Evolutionary conservation across 139 green algal species (phyloP).

Genomic region (Chlamydomonas sphaeroides): DNA sequence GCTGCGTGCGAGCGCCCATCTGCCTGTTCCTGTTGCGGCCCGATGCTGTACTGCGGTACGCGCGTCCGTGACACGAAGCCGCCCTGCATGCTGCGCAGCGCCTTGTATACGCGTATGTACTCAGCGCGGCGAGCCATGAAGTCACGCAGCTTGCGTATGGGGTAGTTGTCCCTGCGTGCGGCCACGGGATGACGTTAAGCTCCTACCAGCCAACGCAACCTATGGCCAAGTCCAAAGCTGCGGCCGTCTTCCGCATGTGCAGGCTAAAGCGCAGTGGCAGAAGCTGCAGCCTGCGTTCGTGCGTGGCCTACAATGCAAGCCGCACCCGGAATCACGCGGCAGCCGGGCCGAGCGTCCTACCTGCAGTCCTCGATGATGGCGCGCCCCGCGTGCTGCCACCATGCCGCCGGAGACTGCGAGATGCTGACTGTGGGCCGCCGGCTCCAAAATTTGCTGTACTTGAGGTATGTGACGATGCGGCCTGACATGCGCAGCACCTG

Average conservation of each 20-base stretch:
- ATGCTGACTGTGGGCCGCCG: conserved; percentile 27
- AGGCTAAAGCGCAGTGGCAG: not conserved
- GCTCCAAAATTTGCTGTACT: conserved; percentile 45
- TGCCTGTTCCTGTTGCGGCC: not conserved
- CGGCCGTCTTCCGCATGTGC: too few relatives aligned
- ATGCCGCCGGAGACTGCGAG: conserved; percentile 31
- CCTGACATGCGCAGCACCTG: conserved; percentile 43
- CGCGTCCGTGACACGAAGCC: conserved; percentile 4
- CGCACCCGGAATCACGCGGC: too few relatives aligned
- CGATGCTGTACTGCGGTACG: conserved; percentile 15
- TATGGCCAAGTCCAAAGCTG: too few relatives aligned
- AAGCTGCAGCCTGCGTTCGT: too few relatives aligned
- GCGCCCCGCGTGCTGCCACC: conserved; percentile 63
- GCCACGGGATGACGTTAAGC: too few relatives aligned
- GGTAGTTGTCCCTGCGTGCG: conserved; percentile 44
- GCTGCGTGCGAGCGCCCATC: too few relatives aligned
- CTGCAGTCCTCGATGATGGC: conserved; percentile 56
- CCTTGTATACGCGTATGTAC: conserved; percentile 45
- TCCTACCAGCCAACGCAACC: too few relatives aligned
- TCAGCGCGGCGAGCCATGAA: conserved; percentile 33
- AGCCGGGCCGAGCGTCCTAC: too few relatives aligned
- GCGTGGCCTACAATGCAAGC: too few relatives aligned
- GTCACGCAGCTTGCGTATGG: conserved; percentile 37
- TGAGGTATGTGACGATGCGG: conserved; percentile 33
- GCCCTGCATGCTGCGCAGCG: conserved; percentile 28